Evolutionary conservation across 78 protist genomes (phyloP).

Genomic region (Dictyostelium firmibasis): DNA sequence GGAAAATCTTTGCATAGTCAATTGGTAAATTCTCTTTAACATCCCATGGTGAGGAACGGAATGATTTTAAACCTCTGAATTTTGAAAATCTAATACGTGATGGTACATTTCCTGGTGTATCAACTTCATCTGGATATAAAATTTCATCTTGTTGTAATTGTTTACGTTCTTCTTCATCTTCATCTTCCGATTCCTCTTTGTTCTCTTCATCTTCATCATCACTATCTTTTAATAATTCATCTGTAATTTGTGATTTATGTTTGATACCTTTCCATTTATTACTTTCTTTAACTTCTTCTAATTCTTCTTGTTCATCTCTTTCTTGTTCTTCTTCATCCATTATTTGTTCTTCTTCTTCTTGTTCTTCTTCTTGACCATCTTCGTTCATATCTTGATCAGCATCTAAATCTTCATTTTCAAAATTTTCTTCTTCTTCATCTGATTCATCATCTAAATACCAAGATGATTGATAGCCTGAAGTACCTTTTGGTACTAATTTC

Average conservation of each 20-base stretch:
- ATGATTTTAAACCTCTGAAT: conserved; percentile 91
- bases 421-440: conserved; percentile 74
- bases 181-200: not conserved
- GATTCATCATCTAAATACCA: conserved; percentile 89
- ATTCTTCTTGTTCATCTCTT: not conserved
- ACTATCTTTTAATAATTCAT: conserved; percentile 12
- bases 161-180: conserved; percentile 29
- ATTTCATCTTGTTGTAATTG: conserved; percentile 13
- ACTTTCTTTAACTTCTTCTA: conserved; percentile 33
- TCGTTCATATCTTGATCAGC: not conserved
- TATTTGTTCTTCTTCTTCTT: conserved; percentile 6
- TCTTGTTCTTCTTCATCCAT: not conserved
- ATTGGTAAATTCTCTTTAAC: conserved; percentile 96
- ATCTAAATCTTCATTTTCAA: conserved; percentile 14
- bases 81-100: conserved; percentile 91
- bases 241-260: conserved; percentile 46
- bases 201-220: conserved; percentile 40
- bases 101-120: conserved; percentile 89
- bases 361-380: not conserved
- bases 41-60: conserved; percentile 96
- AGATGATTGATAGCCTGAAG: conserved; percentile 87
- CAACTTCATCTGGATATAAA: conserved; percentile 95
- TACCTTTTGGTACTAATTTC: conserved; percentile 87
- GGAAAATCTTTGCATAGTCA: conserved; percentile 95
- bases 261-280: conserved; percentile 59